Percentiles rank a stretch among this genome's conserved stretches.
Evolutionary conservation across 768 basidiomycete genomes (phyloP).

Genomic region (Dendrothele bispora): DNA sequence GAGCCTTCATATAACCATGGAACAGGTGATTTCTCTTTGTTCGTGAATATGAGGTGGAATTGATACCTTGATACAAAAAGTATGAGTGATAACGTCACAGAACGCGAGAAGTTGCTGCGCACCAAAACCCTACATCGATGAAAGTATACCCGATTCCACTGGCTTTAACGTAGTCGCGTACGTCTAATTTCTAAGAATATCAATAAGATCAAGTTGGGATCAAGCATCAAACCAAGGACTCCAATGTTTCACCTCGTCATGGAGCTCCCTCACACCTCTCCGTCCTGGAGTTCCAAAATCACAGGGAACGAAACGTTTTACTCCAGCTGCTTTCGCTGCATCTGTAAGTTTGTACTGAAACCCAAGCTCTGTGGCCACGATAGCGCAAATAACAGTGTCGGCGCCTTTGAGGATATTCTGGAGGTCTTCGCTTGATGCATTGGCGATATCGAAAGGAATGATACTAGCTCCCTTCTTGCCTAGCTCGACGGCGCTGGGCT

Average conservation of each 20-base stretch:
- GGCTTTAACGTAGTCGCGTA: background rate
- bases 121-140: slow-evolving; percentile 2
- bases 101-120: background rate
- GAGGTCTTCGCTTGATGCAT: background rate
- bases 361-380: background rate
- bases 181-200: background rate
- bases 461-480: background rate
- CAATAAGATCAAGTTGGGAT: background rate
- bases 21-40: background rate
- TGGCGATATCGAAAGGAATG: background rate
- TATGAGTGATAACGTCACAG: background rate
- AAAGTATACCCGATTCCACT: background rate
- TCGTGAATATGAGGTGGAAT: background rate
- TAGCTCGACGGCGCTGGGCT: background rate
- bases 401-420: background rate
- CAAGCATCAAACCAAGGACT: background rate
- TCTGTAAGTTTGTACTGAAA: slow-evolving; percentile 22
- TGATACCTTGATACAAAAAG: background rate
- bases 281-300: background rate
- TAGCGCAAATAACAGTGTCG: background rate
- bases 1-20: background rate
- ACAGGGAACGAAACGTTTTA: slow-evolving; percentile 3
- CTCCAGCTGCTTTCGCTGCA: slow-evolving; percentile 25
- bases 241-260: background rate
- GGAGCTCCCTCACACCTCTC: background rate